Evolutionary conservation across 2,329 filamentous ascomycete species (phyloP), one percentile per base, ranked within the genome.

Genomic region (Sporothrix brasiliensis): DNA sequence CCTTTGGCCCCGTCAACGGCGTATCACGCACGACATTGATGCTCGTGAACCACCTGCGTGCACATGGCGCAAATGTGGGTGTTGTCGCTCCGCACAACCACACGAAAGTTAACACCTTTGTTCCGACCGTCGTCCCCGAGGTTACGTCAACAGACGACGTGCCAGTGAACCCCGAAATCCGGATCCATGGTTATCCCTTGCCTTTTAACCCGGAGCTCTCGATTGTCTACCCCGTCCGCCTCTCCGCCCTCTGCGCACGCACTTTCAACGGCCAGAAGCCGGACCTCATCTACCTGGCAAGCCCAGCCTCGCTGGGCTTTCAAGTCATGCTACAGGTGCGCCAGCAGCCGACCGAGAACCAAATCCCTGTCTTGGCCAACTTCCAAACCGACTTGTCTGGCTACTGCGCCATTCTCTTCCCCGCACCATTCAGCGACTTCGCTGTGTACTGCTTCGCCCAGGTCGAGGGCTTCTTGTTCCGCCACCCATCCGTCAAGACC

Each of bases 191-290:
- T 19, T 90, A 88, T 73, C 88, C 88, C 6, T 79, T 92, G 1
- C 89, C 90, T 0, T 91, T 91, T 80, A 91, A 91, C 77, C 89
- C 89, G 0, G 89, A 91, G 74, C 82, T 92, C 60, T 90, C 88
- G 10, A 85, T 92, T 30, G 89, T 89, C 14, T 91, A 91, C 73
- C 89, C 89, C 0, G 89, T 91, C 70, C 85, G 88, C 27, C 83
- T 91, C 44, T 88, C 87, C 3, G 81, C 85, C 3, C 79, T 92
- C 50, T 90, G 87, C 77, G 79, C 81, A 5, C 82, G 83, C 60
- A 88, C 89, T 0, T 91, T 91, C 76, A 83, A 85, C 53, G 76
- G 77, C 47, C 73, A 75, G 1, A 80, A 81, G 2, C 89, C 89
- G 0, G 89, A 92, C 75, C 79, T 92, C 52, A 87, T 92, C 75